A percentile compares a stretch with the other conserved stretches of the same genome.
These are phyloP conservation scores for Scheffersomyces ergatensis DNA, from an alignment of 805 yeast genomes.

Conservation along the genomic window DNA sequence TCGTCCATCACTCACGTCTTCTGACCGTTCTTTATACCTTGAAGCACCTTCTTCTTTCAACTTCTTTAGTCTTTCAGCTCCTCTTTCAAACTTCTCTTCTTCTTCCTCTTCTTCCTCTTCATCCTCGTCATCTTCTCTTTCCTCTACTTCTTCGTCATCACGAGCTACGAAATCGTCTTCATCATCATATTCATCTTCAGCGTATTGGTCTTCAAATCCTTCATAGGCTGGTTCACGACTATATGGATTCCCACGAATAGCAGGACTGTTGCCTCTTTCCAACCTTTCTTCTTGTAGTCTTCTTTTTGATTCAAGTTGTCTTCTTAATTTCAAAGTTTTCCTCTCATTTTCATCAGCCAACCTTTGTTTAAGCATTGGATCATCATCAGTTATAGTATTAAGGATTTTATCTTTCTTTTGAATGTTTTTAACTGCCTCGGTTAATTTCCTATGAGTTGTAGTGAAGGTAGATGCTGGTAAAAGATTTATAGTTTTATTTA, in stretches of 20 bases:
- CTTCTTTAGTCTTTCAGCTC: conserved; percentile 56
- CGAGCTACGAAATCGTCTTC: conserved; percentile 45
- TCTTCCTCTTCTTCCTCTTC: conserved; percentile 43
- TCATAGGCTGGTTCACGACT: conserved; percentile 35
- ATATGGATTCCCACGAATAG: conserved; percentile 6
- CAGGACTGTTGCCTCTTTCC: conserved; percentile 45
- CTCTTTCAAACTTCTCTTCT: conserved; percentile 45
- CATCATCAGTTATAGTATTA: conserved; percentile 54
- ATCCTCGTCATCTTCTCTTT: conserved; percentile 29
- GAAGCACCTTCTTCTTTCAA: conserved; percentile 57
- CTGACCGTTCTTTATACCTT: conserved; percentile 31
- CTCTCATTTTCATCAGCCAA: conserved; percentile 62
- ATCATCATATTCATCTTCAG: conserved; percentile 29
- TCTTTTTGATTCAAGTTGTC: conserved; percentile 61
- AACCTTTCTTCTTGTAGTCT: conserved; percentile 58
- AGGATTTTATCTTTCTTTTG: conserved; percentile 49
- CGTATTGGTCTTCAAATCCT: conserved; percentile 35
- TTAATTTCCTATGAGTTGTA: conserved; percentile 74
- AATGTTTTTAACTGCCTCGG: conserved; percentile 60
- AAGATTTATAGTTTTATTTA: conserved; percentile 66
- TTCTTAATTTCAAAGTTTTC: conserved; percentile 58
- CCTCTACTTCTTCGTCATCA: conserved; percentile 39
- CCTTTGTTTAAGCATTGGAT: conserved; percentile 69
- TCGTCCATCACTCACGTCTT: conserved; percentile 19
- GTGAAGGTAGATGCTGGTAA: conserved; percentile 92